Percentiles rank a stretch among this genome's conserved stretches.
Evolutionary conservation across 371 early-diverging fungal species (phyloP).

Genomic region (Mortierella sp.): DNA sequence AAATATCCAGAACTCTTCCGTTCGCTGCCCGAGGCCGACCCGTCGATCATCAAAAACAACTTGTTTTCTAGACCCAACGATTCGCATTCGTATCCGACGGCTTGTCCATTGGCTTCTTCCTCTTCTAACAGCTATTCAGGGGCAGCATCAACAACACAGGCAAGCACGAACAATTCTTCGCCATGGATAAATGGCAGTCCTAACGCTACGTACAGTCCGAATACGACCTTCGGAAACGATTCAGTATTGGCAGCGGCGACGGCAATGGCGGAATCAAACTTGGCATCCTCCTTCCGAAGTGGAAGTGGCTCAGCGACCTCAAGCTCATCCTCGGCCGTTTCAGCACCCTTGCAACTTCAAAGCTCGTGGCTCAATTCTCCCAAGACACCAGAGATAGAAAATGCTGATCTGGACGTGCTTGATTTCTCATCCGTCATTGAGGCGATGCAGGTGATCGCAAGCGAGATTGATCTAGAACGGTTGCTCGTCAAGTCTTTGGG

Average conservation of each 20-base stretch:
- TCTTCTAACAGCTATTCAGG: no score
- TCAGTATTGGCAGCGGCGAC: conserved; percentile 36
- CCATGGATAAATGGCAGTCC: conserved; percentile 44
- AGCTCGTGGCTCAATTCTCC: conserved; percentile 32
- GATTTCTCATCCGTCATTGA: conserved; percentile 54
- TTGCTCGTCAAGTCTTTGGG: conserved; percentile 48
- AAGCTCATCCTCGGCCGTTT: neutral
- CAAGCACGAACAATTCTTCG: conserved; percentile 6
- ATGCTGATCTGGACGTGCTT: conserved; percentile 40
- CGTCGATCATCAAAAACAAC: conserved; percentile 3
- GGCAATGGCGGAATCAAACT: conserved; percentile 33
- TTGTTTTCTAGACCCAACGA: conserved; percentile 30
- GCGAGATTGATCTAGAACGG: conserved; percentile 47
- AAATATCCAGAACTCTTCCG: conserved; percentile 28
- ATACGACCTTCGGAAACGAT: conserved; percentile 11
- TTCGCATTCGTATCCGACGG: neutral
- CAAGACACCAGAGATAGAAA: conserved; percentile 42
- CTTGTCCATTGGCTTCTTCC: neutral
- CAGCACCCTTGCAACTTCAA: conserved; percentile 16
- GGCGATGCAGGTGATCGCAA: conserved; percentile 52
- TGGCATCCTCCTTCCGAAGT: conserved; percentile 2
- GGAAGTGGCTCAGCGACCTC: conserved; percentile 2
- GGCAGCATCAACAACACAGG: no score
- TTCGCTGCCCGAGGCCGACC: conserved; percentile 7
- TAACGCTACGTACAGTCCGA: conserved; percentile 34